These are phyloP conservation scores for Thalassiosira mediterranea DNA, from an alignment of 352 stramenopile genomes.

Conservation along the genomic window DNA sequence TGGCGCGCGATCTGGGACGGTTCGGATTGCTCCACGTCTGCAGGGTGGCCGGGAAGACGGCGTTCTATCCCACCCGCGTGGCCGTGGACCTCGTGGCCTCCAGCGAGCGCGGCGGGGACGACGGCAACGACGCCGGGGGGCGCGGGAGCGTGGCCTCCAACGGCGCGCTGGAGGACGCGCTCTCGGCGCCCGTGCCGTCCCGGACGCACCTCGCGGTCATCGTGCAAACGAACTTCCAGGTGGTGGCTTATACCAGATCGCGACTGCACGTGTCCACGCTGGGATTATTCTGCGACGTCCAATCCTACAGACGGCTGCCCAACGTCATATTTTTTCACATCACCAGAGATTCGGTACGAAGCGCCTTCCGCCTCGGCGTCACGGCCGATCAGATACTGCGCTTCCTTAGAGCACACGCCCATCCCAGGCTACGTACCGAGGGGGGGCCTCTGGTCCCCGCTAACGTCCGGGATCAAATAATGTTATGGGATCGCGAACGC, in stretches of 20 bases:
- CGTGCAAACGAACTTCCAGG: constrained; percentile 82
- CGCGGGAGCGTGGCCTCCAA: constrained; percentile 31
- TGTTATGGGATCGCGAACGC: constrained; percentile 77
- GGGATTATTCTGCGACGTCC: constrained; percentile 77
- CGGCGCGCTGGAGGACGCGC: constrained; percentile 58
- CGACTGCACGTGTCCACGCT: constrained; percentile 78
- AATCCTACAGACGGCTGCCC: constrained; percentile 67
- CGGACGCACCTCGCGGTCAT: constrained; percentile 79
- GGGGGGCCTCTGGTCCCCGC: constrained; percentile 51
- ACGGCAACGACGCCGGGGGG: not conserved
- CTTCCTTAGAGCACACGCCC: constrained; percentile 81
- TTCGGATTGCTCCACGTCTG: constrained; percentile 76
- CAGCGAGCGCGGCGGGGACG: constrained; percentile 28
- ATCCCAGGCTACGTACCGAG: constrained; percentile 71
- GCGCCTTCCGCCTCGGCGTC: constrained; percentile 75
- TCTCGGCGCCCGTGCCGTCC: constrained; percentile 56
- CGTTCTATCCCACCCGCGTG: constrained; percentile 80
- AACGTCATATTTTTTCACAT: constrained; percentile 82
- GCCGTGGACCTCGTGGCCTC: constrained; percentile 74
- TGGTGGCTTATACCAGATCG: constrained; percentile 78
- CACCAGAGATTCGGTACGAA: constrained; percentile 75
- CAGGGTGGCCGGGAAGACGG: constrained; percentile 61
- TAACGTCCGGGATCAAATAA: constrained; percentile 83
- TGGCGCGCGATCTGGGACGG: constrained; percentile 72
- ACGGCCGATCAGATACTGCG: constrained; percentile 78